Percentiles rank a stretch among this genome's conserved stretches.
These are phyloP conservation scores for Fusarium gaditjirri DNA, from an alignment of 2,329 filamentous ascomycete genomes.

Conservation along the genomic window DNA sequence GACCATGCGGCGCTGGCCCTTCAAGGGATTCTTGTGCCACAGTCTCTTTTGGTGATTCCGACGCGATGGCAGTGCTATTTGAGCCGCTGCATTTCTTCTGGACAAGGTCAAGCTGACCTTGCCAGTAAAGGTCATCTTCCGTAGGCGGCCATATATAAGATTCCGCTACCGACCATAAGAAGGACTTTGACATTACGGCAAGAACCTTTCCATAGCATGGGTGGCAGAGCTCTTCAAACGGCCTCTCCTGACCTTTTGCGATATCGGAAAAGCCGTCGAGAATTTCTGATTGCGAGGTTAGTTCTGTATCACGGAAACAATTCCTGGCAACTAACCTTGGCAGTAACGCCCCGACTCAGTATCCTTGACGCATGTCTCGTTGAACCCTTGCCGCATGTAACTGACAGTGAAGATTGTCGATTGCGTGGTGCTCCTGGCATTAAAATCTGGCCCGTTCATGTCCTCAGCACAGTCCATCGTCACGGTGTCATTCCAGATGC, in stretches of 20 bases:
- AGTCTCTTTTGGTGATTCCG: not conserved
- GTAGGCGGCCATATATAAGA: not conserved
- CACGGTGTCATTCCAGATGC: not conserved
- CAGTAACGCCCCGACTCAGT: not conserved
- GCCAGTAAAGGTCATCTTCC: not conserved
- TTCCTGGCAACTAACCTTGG: not conserved
- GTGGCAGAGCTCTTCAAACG: not conserved
- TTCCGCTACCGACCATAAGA: not conserved
- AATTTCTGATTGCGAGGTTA: not conserved
- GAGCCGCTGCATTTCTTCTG: not conserved
- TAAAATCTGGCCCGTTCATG: not conserved
- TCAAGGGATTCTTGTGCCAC: not conserved
- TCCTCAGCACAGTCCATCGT: not conserved
- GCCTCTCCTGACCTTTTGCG: not conserved
- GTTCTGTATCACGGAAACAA: rapidly evolving
- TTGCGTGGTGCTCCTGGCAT: not conserved
- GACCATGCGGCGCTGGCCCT: not conserved
- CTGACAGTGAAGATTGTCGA: not conserved
- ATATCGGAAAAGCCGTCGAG: not conserved
- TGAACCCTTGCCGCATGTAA: not conserved
- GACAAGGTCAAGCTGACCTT: not conserved
- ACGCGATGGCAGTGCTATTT: not conserved
- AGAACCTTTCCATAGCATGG: not conserved
- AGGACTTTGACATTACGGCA: not conserved
- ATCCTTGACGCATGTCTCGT: not conserved